Evolutionary conservation across 306 rosid genomes (phyloP), one percentile per base, ranked within the genome.

Genomic region (Aeschynomene evenia): DNA sequence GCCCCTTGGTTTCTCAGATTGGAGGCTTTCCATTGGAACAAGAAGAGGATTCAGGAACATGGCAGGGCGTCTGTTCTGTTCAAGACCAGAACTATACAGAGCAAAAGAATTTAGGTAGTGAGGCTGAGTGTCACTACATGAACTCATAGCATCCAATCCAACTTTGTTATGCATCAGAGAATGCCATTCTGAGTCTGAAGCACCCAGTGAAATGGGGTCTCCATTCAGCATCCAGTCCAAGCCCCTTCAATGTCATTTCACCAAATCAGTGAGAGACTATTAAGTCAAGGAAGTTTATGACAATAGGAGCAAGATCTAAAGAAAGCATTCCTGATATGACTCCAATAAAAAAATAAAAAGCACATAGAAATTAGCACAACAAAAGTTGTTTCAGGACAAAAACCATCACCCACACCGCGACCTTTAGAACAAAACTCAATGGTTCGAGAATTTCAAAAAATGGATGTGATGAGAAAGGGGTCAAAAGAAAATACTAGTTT

Each of bases 221-320:
- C 75, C 84, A 66, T 77, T 86, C 79, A 77, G 74, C 85, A 79
- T 74, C 95, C 95, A 88, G 23, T 82, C 91, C 82, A 86, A 78
- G 42, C 82, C 76, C 85, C 95, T 90, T 65, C 49, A 60, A 63
- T 36, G 3, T 22, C 56, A 63, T 61, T 23, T 28, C 20, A 77
- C 58, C 57, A 74, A 58, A 74, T 74, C 36, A 70, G 28, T 10
- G 71, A 59, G 48, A 58, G 6, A 39, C 0, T 45, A n/a, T n/a
- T n/a, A n/a, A 26, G 3, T 46, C 42, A 18, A 19, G 28, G 33
- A 53, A 37, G 13, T 54, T 16, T 67, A 16, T 55, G 9, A 55
- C 49, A 64, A 19, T 10, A 58, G 14, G 14, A 75, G 56, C 58
- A 71, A 14, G 5, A 36, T 12, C 39, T n/a, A 55, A 16, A 9